A percentile compares a stretch with the other conserved stretches of the same genome.
Conservation (phyloP, 352 stramenopile genomes). For the Globisporangium echinulatum region DNA sequence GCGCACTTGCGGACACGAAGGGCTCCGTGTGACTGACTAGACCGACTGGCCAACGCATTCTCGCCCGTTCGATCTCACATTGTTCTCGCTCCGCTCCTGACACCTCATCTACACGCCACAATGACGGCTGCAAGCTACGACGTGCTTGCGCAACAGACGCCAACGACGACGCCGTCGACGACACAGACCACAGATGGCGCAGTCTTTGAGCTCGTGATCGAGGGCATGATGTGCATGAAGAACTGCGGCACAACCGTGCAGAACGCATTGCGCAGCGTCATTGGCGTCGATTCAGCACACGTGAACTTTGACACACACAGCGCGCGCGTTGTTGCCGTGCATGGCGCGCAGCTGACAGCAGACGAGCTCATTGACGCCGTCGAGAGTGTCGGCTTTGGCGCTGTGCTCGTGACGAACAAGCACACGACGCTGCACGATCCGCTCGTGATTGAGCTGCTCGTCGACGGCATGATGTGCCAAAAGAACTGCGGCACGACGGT, state of each 20-base stretch:
- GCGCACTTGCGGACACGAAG: no score
- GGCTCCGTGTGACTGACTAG: no score
- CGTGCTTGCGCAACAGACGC: neutral
- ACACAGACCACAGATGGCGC: neutral
- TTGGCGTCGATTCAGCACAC: constrained; percentile 58
- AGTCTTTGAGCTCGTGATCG: constrained; percentile 58
- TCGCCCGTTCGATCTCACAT: no score
- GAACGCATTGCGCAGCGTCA: constrained; percentile 55
- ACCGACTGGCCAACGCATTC: no score
- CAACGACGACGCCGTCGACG: neutral
- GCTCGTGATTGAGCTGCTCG: constrained; percentile 47
- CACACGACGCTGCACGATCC: constrained; percentile 10
- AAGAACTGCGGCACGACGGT: constrained; percentile 94
- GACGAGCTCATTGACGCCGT: constrained; percentile 69
- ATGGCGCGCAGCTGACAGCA: constrained; percentile 26
- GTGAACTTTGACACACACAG: constrained; percentile 64
- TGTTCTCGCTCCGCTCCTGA: no score
- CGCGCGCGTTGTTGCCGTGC: constrained; percentile 43
- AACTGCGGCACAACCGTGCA: constrained; percentile 91
- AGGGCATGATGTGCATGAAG: constrained; percentile 95
- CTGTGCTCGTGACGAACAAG: constrained; percentile 19
- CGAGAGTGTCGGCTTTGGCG: constrained; percentile 73
- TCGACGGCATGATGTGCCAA: constrained; percentile 94
- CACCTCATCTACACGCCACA: neutral
- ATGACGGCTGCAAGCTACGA: constrained; percentile 1